These are phyloP conservation scores for Dryadomyces quercus-mongolicae DNA, from an alignment of 2,329 filamentous ascomycete species.

Conservation along the genomic window DNA sequence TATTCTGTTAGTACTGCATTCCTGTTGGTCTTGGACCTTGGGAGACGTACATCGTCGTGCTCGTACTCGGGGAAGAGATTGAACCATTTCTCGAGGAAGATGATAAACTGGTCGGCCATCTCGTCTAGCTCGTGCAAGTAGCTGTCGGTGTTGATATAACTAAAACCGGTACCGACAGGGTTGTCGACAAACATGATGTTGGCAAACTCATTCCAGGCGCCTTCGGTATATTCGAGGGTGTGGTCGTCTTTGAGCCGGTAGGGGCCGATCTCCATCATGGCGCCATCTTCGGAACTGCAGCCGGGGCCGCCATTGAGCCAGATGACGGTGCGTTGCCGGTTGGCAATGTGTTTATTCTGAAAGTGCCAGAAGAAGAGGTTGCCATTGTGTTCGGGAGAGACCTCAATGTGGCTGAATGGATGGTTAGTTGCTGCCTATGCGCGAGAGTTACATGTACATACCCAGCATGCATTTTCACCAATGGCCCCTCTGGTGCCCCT, in stretches of 20 bases:
- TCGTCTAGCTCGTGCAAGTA: slow-evolving; percentile 75
- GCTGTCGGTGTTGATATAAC: slow-evolving; percentile 82
- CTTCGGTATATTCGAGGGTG: slow-evolving; percentile 68
- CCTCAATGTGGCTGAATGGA: slow-evolving; percentile 67
- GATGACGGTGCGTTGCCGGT: slow-evolving; percentile 79
- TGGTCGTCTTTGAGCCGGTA: slow-evolving; percentile 70
- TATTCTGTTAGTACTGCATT: slow-evolving; percentile 28
- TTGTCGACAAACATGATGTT: slow-evolving; percentile 96
- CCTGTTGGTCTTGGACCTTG: too few species aligned
- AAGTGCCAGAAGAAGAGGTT: slow-evolving; percentile 99
- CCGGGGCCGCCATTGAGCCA: slow-evolving; percentile 97
- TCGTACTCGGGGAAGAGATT: slow-evolving; percentile 82
- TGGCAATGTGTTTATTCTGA: slow-evolving; percentile 88
- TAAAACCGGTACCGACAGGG: slow-evolving; percentile 91
- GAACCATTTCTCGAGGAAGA: slow-evolving; percentile 88
- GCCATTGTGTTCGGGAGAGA: slow-evolving; percentile 72
- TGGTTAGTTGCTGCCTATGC: slow-evolving; percentile 5
- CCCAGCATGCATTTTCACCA: slow-evolving; percentile 98
- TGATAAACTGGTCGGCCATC: slow-evolving; percentile 81
- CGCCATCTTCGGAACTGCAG: slow-evolving; percentile 94
- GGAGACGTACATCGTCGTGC: slow-evolving; percentile 65
- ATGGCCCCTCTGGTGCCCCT: slow-evolving; percentile 64
- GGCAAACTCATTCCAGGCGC: slow-evolving; percentile 98
- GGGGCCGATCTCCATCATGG: slow-evolving; percentile 90
- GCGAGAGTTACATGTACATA: slow-evolving; percentile 35